A percentile compares a stretch with the other conserved stretches of the same genome.
Evolutionary conservation across 805 yeast species (phyloP).

Genomic region (Zygosaccharomyces kombuchaensis): DNA sequence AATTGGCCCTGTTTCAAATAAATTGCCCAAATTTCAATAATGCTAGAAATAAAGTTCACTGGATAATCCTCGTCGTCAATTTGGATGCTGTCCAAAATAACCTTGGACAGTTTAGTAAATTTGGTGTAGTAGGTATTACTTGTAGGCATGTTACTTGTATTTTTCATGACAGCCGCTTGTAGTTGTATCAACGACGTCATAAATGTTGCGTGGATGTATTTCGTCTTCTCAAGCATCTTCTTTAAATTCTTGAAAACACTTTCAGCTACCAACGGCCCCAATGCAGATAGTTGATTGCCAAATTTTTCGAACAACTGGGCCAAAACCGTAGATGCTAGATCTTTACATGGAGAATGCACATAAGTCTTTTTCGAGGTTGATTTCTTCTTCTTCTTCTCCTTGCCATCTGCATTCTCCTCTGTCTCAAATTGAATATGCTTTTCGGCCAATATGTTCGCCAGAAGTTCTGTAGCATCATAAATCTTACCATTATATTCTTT

Average conservation of each 20-base stretch:
- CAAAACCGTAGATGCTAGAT: slow-evolving; percentile 29
- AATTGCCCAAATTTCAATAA: slow-evolving; percentile 26
- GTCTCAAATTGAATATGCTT: slow-evolving; percentile 21
- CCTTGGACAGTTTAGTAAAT: slow-evolving; percentile 26
- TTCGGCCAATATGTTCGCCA: slow-evolving; percentile 28
- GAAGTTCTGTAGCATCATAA: slow-evolving; percentile 28
- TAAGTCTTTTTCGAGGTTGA: slow-evolving; percentile 22
- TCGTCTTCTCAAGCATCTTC: slow-evolving; percentile 31
- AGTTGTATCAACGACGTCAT: slow-evolving; percentile 26
- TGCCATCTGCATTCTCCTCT: slow-evolving; percentile 2
- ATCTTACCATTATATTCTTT: slow-evolving; percentile 21
- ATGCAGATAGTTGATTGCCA: slow-evolving; percentile 34
- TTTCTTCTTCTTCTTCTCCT: slow-evolving; percentile 21
- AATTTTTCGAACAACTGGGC: slow-evolving; percentile 33
- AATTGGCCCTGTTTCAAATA: slow-evolving; percentile 22
- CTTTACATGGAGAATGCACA: slow-evolving; percentile 27
- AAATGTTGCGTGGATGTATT: slow-evolving; percentile 31
- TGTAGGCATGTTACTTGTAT: slow-evolving; percentile 10
- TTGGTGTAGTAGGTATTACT: slow-evolving; percentile 17
- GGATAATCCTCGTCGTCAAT: slow-evolving; percentile 26
- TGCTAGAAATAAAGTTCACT: slow-evolving; percentile 22
- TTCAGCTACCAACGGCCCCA: slow-evolving; percentile 33
- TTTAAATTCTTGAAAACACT: slow-evolving; percentile 34
- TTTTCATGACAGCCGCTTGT: slow-evolving; percentile 23
- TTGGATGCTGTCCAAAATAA: slow-evolving; percentile 20